Conservation (phyloP, 2,329 filamentous ascomycete species). For the Penicillium sp. region DNA sequence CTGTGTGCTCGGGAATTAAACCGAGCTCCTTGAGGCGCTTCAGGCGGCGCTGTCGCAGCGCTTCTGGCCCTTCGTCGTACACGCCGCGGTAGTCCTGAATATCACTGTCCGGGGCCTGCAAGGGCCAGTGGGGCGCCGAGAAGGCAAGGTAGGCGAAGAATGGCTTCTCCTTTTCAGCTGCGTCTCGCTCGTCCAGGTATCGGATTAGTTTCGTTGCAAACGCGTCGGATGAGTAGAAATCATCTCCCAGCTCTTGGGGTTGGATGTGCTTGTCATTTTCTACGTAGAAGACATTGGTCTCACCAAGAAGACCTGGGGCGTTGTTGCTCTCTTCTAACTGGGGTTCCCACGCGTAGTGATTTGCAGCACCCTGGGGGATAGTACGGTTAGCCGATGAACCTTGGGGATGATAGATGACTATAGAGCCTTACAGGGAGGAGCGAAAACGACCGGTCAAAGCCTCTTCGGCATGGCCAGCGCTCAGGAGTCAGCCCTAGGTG, state of each 20-base stretch:
- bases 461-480: too few species aligned
- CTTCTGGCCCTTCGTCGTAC: slow-evolving; percentile 52
- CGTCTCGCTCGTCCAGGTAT: slow-evolving; percentile 28
- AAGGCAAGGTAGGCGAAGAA: slow-evolving; percentile 52
- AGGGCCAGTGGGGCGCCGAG: slow-evolving; percentile 53
- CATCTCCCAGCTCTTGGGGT: slow-evolving; percentile 8
- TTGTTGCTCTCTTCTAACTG: neutral
- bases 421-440: slow-evolving; percentile 21
- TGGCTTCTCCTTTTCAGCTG: slow-evolving; percentile 27
- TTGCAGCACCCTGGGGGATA: slow-evolving; percentile 28
- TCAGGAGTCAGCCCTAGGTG: slow-evolving; percentile 29
- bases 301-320: slow-evolving; percentile 10
- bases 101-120: slow-evolving; percentile 49
- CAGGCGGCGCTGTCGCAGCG: slow-evolving; percentile 44
- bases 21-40: slow-evolving; percentile 46
- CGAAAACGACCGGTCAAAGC: too few species aligned
- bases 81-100: slow-evolving; percentile 48
- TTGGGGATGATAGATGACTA: too few species aligned
- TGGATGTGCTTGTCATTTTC: slow-evolving; percentile 13
- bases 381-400: slow-evolving; percentile 1
- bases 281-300: slow-evolving; percentile 9
- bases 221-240: slow-evolving; percentile 33
- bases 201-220: slow-evolving; percentile 28
- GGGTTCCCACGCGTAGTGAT: slow-evolving; percentile 38
- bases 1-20: slow-evolving; percentile 41